phyloP scores from a whole-genome alignment of 176 grass and related monocot genomes.

The Avena eriantha region DNA sequence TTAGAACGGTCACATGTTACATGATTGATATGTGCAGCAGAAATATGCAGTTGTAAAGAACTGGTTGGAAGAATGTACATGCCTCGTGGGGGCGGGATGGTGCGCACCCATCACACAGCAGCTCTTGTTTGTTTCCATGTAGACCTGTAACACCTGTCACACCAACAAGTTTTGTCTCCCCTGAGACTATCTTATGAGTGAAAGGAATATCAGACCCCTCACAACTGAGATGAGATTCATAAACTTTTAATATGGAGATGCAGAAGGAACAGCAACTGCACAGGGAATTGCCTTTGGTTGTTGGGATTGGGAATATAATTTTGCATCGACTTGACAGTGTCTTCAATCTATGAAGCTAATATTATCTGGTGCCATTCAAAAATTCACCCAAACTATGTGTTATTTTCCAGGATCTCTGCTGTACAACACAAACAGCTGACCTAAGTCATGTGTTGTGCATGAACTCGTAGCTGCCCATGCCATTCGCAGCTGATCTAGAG shows the following conservation, averaged over 20 bases:
- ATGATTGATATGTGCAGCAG: background rate
- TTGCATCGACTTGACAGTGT: background rate
- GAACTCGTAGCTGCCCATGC: background rate
- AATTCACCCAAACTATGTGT: no score
- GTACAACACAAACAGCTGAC: background rate
- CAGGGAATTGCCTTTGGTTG: background rate
- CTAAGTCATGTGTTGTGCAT: background rate
- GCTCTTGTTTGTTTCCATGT: background rate
- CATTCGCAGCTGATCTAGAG: background rate
- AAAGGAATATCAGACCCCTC: background rate
- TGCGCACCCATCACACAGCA: background rate
- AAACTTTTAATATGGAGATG: background rate
- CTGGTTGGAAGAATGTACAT: constrained; percentile 27
- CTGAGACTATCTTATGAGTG: background rate
- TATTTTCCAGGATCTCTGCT: background rate
- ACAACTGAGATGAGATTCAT: constrained; percentile 8
- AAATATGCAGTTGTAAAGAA: constrained; percentile 24
- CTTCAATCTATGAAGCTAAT: background rate
- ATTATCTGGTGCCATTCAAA: background rate
- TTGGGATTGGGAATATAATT: background rate
- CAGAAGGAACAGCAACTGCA: background rate
- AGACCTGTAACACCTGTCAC: background rate
- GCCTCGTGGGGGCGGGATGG: background rate
- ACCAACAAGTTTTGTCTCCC: background rate
- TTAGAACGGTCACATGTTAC: constrained; percentile 6